phyloP scores from a whole-genome alignment of 2,329 filamentous ascomycete species.

The Aspergillus pseudoglaucus region DNA sequence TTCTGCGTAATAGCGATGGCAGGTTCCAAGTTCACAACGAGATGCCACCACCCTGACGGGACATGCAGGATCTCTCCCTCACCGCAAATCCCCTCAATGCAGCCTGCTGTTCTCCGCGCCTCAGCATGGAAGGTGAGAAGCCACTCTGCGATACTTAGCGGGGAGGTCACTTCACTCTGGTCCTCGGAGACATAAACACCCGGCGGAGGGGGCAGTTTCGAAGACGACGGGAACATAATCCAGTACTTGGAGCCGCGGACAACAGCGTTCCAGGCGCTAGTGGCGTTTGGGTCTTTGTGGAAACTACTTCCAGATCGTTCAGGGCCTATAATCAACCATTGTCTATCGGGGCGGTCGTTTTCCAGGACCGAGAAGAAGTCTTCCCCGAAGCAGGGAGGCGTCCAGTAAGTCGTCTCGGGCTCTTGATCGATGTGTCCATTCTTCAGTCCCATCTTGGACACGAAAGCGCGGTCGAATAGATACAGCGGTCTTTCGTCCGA shows the following conservation, averaged over 20 bases:
- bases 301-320: slow-evolving; percentile 86
- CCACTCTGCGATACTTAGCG: slow-evolving; percentile 95
- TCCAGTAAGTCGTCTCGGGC: slow-evolving; percentile 61
- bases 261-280: slow-evolving; percentile 87
- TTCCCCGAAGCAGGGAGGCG: slow-evolving; percentile 74
- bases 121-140: slow-evolving; percentile 81
- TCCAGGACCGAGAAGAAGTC: slow-evolving; percentile 80
- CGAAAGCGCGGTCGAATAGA: slow-evolving; percentile 82
- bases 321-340: slow-evolving; percentile 90
- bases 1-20: slow-evolving; percentile 92
- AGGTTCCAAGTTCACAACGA: slow-evolving; percentile 81
- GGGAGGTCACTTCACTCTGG: slow-evolving; percentile 86
- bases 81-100: slow-evolving; percentile 75
- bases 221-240: slow-evolving; percentile 88
- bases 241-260: slow-evolving; percentile 89
- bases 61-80: slow-evolving; percentile 87
- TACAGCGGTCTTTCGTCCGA: slow-evolving; percentile 85
- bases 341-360: slow-evolving; percentile 71
- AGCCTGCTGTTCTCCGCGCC: slow-evolving; percentile 68
- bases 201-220: slow-evolving; percentile 60
- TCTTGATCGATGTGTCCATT: slow-evolving; percentile 43
- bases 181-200: slow-evolving; percentile 87
- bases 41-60: slow-evolving; percentile 92
- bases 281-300: slow-evolving; percentile 72
- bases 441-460: slow-evolving; percentile 71